Percentiles rank a stretch among this genome's conserved stretches.
Evolutionary conservation across 148 eudicot species (phyloP).

Genomic region (Limonium bicolor): DNA sequence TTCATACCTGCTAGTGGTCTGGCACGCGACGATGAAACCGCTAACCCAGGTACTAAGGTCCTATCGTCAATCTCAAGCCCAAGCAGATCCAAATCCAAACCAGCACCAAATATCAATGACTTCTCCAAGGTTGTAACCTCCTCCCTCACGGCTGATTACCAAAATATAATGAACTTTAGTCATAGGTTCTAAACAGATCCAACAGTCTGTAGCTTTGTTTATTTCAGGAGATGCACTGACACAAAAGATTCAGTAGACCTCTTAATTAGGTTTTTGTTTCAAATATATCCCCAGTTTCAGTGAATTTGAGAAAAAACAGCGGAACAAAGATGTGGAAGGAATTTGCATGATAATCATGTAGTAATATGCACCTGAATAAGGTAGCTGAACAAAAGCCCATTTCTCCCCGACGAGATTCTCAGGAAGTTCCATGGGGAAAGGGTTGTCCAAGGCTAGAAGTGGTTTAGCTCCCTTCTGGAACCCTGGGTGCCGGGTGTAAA

Average conservation of each 20-base stretch:
- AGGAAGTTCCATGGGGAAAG: conserved; percentile 91
- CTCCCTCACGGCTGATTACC: conserved; percentile 44
- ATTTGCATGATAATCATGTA: no score
- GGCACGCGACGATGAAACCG: conserved; percentile 85
- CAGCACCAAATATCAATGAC: conserved; percentile 57
- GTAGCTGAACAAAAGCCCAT: conserved; percentile 97
- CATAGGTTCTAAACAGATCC: no score
- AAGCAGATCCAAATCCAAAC: conserved; percentile 73
- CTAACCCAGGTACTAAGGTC: conserved; percentile 85
- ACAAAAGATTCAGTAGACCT: no score
- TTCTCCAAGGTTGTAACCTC: conserved; percentile 46
- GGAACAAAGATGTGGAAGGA: no score
- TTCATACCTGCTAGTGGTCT: conserved; percentile 73
- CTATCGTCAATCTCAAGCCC: conserved; percentile 75
- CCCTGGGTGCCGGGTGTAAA: conserved; percentile 83
- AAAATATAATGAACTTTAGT: not conserved
- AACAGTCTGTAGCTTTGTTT: no score
- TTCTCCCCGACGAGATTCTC: conserved; percentile 81
- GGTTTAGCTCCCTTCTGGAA: conserved; percentile 96
- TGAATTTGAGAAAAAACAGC: no score
- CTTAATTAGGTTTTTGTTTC: no score
- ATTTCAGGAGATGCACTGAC: no score
- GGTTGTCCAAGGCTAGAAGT: conserved; percentile 72
- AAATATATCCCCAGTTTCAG: no score
- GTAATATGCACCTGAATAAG: conserved; percentile 92